Evolutionary conservation across 306 rosid species (phyloP).

Genomic region (Lagenaria siceraria): DNA sequence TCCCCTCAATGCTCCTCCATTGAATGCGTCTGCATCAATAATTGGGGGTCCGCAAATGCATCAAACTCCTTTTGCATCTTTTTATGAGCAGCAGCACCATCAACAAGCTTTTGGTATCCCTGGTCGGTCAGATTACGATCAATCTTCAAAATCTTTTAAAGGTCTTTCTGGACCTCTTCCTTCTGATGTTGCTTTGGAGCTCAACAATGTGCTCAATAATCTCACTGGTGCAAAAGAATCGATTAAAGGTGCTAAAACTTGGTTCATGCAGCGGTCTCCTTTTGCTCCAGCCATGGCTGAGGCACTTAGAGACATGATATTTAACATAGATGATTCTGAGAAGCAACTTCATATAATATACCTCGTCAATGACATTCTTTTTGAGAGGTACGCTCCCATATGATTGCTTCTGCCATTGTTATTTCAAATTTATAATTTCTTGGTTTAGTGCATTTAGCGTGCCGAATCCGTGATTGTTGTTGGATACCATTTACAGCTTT

Average conservation of each 20-base stretch:
- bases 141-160: slow-evolving; percentile 54
- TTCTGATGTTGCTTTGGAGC: slow-evolving; percentile 72
- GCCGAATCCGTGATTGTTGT: neutral
- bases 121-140: slow-evolving; percentile 73
- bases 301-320: slow-evolving; percentile 79
- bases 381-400: slow-evolving; percentile 48
- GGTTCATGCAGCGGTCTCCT: slow-evolving; percentile 97
- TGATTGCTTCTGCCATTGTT: neutral
- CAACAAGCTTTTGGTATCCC: slow-evolving; percentile 61
- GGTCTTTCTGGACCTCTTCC: slow-evolving; percentile 91
- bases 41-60: slow-evolving; percentile 33
- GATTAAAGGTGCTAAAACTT: slow-evolving; percentile 78
- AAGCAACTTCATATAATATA: slow-evolving; percentile 86
- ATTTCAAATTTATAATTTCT: neutral
- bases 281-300: slow-evolving; percentile 91
- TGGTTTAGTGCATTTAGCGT: neutral
- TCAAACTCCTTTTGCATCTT: slow-evolving; percentile 42
- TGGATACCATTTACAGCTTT: neutral
- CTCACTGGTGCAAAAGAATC: slow-evolving; percentile 91
- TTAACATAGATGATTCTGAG: slow-evolving; percentile 63
- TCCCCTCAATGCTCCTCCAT: slow-evolving; percentile 41
- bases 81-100: slow-evolving; percentile 29
- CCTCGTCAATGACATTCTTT: slow-evolving; percentile 89
- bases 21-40: slow-evolving; percentile 53
- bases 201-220: slow-evolving; percentile 44